phyloP scores from a whole-genome alignment of 306 rosid species.

The Medicago lupulina region DNA sequence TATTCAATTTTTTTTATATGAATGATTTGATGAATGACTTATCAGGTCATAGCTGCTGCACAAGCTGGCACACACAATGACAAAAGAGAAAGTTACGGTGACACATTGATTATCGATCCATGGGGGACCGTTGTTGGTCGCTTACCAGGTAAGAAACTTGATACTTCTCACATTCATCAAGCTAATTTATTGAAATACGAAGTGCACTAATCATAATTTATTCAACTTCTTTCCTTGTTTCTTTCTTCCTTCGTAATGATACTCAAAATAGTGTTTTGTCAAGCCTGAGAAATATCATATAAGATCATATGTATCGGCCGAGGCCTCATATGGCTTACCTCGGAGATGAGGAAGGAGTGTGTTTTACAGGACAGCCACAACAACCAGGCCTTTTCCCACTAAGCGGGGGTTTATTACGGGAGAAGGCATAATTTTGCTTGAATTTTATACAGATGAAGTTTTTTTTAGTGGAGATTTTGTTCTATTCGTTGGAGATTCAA shows the following conservation, averaged over 20 bases:
- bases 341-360: too few species aligned
- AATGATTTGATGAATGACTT: slow-evolving; percentile 44
- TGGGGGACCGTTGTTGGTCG: slow-evolving; percentile 89
- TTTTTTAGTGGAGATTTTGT: not conserved
- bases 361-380: not conserved
- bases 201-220: not conserved
- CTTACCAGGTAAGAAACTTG: slow-evolving; percentile 69
- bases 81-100: slow-evolving; percentile 90
- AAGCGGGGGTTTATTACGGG: not conserved
- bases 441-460: slow-evolving; percentile 1
- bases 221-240: too few species aligned
- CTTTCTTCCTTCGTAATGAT: not conserved
- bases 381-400: too few species aligned
- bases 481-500: slow-evolving; percentile 34
- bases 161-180: slow-evolving; percentile 5
- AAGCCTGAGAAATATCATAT: not conserved
- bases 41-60: slow-evolving; percentile 94
- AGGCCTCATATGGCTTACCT: not conserved
- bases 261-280: not conserved
- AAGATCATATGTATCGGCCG: not conserved
- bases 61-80: slow-evolving; percentile 84
- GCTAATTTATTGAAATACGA: not conserved
- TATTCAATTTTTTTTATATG: slow-evolving; percentile 17
- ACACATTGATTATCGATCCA: slow-evolving; percentile 87
- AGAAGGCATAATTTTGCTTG: slow-evolving; percentile 32